Percentiles rank a stretch among this genome's conserved stretches.
Evolutionary conservation across 768 basidiomycete species (phyloP).

Genomic region (Multifurca ochricompacta): DNA sequence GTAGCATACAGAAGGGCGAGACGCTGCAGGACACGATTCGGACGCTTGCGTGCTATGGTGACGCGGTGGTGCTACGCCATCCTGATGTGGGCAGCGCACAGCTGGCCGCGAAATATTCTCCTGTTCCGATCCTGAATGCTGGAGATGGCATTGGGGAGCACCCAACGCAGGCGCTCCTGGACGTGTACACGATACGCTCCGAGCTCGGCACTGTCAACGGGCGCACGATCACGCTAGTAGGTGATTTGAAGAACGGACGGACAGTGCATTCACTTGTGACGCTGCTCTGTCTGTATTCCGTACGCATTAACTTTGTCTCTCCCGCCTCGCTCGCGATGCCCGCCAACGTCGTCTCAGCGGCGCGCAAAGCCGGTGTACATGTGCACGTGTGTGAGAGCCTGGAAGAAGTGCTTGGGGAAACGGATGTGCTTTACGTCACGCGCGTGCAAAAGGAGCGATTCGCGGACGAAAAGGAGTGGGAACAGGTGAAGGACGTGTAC

Average conservation of each 20-base stretch:
- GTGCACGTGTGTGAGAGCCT: constrained; percentile 81
- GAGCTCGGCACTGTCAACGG: constrained; percentile 98
- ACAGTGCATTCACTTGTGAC: constrained; percentile 96
- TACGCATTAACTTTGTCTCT: constrained; percentile 92
- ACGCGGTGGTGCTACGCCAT: constrained; percentile 91
- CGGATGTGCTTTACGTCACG: constrained; percentile 96
- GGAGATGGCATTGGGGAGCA: constrained; percentile 98
- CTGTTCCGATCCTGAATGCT: constrained; percentile 93
- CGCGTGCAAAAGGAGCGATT: constrained; percentile 96
- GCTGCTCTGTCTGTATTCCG: constrained; percentile 83
- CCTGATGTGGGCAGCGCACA: constrained; percentile 93
- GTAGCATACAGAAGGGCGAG: constrained; percentile 92
- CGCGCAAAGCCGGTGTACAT: constrained; percentile 72
- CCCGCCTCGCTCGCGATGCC: constrained; percentile 88
- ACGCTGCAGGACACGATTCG: constrained; percentile 87
- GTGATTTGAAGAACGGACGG: constrained; percentile 95
- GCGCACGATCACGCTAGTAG: constrained; percentile 83
- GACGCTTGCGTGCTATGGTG: constrained; percentile 90
- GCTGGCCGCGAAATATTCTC: constrained; percentile 90
- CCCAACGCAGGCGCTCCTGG: constrained; percentile 87
- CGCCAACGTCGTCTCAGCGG: constrained; percentile 69
- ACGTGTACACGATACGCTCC: constrained; percentile 92
- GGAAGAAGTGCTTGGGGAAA: constrained; percentile 84
- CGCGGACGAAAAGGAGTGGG: constrained; percentile 72
- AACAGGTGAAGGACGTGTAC: constrained; percentile 85